These are phyloP conservation scores for Pluteus cervinus DNA, from an alignment of 768 basidiomycete species.

Conservation along the genomic window DNA sequence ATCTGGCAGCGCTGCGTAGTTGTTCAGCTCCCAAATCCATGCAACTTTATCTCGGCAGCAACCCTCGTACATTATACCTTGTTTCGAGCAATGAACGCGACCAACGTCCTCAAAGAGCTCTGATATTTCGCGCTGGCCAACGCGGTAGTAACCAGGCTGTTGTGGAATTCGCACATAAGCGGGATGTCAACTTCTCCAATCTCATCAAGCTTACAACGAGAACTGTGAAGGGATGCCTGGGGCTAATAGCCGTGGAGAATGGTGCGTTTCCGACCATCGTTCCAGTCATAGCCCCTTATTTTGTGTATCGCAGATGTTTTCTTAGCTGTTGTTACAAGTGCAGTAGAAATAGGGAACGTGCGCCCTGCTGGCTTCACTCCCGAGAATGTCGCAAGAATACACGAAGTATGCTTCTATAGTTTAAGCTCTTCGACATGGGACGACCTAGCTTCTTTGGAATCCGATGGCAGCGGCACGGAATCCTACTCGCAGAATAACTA, in stretches of 20 bases:
- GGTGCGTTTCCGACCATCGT: conserved; percentile 32
- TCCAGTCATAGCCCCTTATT: neutral
- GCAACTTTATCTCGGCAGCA: conserved; percentile 69
- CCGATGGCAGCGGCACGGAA: conserved; percentile 47
- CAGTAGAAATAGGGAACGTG: conserved; percentile 70
- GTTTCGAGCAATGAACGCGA: conserved; percentile 63
- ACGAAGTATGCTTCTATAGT: conserved; percentile 87
- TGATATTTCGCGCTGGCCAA: conserved; percentile 67
- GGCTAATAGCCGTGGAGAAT: conserved; percentile 68
- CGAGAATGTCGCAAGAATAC: conserved; percentile 75
- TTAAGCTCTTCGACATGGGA: conserved; percentile 85
- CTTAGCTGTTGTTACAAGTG: conserved; percentile 72
- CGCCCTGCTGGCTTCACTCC: conserved; percentile 50
- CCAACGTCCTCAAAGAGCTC: conserved; percentile 54
- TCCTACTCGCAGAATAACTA: conserved; percentile 46
- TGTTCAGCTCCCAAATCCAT: conserved; percentile 27
- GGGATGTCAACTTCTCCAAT: conserved; percentile 61
- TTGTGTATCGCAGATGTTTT: conserved; percentile 59
- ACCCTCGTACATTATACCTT: conserved; percentile 67
- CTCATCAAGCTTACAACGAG: conserved; percentile 66
- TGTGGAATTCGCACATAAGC: conserved; percentile 78
- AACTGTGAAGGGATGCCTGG: conserved; percentile 77
- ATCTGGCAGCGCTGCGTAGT: no score
- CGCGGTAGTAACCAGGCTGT: conserved; percentile 60
- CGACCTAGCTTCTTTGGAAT: conserved; percentile 50